Percentiles rank a stretch among this genome's conserved stretches.
Conservation (phyloP, 1,284 basidiomycete species). For the Cronartium quercuum region DNA sequence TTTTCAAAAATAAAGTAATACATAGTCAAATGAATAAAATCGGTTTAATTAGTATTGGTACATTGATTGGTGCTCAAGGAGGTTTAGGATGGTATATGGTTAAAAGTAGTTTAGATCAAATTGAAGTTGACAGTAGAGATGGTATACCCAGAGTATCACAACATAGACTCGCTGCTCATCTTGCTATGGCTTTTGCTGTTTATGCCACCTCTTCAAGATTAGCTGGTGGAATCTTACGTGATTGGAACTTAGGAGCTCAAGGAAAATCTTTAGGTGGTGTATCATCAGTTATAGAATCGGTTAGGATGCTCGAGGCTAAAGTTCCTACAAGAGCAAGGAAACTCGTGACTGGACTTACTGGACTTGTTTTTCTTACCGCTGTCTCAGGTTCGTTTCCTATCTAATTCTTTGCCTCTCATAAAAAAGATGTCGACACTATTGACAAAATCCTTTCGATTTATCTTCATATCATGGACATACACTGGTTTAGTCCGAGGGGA, state of each 20-base stretch:
- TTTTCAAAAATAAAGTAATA: slow-evolving; percentile 58
- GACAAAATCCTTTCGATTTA: too few species aligned
- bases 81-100: slow-evolving; percentile 99
- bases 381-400: slow-evolving; percentile 10
- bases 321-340: slow-evolving; percentile 59
- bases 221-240: slow-evolving; percentile 70
- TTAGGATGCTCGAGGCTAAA: slow-evolving; percentile 57
- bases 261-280: slow-evolving; percentile 47
- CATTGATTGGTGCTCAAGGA: slow-evolving; percentile 58
- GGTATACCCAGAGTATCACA: slow-evolving; percentile 90
- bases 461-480: too few species aligned
- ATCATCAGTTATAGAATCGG: slow-evolving; percentile 42
- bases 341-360: slow-evolving; percentile 61
- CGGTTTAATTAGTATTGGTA: slow-evolving; percentile 44
- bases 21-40: slow-evolving; percentile 39
- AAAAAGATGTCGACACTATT: too few species aligned
- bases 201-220: slow-evolving; percentile 86
- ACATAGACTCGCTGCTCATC: slow-evolving; percentile 89
- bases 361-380: slow-evolving; percentile 64
- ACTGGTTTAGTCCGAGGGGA: too few species aligned
- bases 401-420: too few species aligned
- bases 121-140: slow-evolving; percentile 58
- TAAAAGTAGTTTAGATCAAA: slow-evolving; percentile 80
- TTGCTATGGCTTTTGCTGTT: slow-evolving; percentile 79
- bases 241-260: slow-evolving; percentile 64